A percentile compares a stretch with the other conserved stretches of the same genome.
Conservation (phyloP, 2,329 filamentous ascomycete species). For the Aspergillus fischeri region DNA sequence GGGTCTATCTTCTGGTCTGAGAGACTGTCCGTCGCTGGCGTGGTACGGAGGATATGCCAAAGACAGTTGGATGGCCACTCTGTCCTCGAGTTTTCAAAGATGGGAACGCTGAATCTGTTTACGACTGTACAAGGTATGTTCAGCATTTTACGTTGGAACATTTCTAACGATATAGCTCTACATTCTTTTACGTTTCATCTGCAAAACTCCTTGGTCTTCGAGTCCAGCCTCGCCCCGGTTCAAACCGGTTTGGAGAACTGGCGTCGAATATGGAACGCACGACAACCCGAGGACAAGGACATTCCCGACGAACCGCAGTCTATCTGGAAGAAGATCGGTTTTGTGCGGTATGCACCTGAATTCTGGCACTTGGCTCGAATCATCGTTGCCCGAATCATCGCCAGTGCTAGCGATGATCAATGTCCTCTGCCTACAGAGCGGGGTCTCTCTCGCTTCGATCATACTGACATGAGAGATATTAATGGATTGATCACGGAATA, state of each 20-base stretch:
- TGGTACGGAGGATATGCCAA: slow-evolving; percentile 19
- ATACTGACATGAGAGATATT: slow-evolving; percentile 23
- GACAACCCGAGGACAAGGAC: slow-evolving; percentile 15
- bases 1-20: slow-evolving; percentile 15
- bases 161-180: slow-evolving; percentile 8
- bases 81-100: slow-evolving; percentile 10
- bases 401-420: neutral
- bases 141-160: neutral
- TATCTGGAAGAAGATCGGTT: slow-evolving; percentile 26
- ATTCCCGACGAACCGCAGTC: slow-evolving; percentile 14
- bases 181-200: slow-evolving; percentile 22
- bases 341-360: slow-evolving; percentile 22
- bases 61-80: slow-evolving; percentile 9
- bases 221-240: slow-evolving; percentile 18
- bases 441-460: slow-evolving; percentile 14
- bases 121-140: slow-evolving; percentile 20
- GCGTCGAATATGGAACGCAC: slow-evolving; percentile 21
- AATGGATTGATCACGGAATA: slow-evolving; percentile 25
- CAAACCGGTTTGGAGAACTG: slow-evolving; percentile 24
- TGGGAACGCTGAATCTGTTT: slow-evolving; percentile 24
- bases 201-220: slow-evolving; percentile 22
- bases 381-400: slow-evolving; percentile 14
- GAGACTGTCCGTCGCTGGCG: slow-evolving; percentile 12
- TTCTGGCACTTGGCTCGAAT: slow-evolving; percentile 26
- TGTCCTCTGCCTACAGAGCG: neutral